phyloP scores from a whole-genome alignment of 2,329 filamentous ascomycete species.

The Cladophialophora psammophila region DNA sequence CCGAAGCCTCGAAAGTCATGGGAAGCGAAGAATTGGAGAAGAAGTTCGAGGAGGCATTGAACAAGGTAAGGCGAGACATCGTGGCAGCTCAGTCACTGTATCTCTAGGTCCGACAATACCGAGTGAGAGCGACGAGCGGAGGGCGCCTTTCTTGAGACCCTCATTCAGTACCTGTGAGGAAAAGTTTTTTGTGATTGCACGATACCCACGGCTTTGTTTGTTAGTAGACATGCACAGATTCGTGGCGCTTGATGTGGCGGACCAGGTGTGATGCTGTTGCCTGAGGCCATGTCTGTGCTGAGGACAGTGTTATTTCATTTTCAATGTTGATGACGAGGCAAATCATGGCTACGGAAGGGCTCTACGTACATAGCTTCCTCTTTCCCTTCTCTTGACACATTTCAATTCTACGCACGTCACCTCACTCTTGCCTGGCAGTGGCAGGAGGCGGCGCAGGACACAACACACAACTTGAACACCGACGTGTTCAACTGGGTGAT shows the following conservation, averaged over 20 bases:
- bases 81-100: constrained; percentile 95
- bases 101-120: constrained; percentile 52
- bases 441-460: constrained; percentile 28
- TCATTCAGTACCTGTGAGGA: background rate
- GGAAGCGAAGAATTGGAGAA: constrained; percentile 86
- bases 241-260: constrained; percentile 16
- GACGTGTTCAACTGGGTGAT: background rate
- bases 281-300: constrained; percentile 8
- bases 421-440: constrained; percentile 28
- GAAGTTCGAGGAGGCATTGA: constrained; percentile 38
- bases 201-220: constrained; percentile 26
- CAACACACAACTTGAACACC: background rate
- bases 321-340: constrained; percentile 6
- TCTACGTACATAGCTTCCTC: constrained; percentile 6
- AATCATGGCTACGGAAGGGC: constrained; percentile 9
- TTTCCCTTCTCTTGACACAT: background rate
- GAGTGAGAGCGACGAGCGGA: constrained; percentile 1
- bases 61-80: constrained; percentile 74
- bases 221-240: constrained; percentile 20
- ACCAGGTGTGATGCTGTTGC: constrained; percentile 27
- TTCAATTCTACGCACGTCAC: constrained; percentile 8
- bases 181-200: constrained; percentile 15
- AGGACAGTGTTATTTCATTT: background rate
- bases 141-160: background rate
- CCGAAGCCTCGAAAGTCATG: constrained; percentile 96